Base-by-base conservation (phyloP, 306 rosid genomes). In the Cajanus cajan region DNA sequence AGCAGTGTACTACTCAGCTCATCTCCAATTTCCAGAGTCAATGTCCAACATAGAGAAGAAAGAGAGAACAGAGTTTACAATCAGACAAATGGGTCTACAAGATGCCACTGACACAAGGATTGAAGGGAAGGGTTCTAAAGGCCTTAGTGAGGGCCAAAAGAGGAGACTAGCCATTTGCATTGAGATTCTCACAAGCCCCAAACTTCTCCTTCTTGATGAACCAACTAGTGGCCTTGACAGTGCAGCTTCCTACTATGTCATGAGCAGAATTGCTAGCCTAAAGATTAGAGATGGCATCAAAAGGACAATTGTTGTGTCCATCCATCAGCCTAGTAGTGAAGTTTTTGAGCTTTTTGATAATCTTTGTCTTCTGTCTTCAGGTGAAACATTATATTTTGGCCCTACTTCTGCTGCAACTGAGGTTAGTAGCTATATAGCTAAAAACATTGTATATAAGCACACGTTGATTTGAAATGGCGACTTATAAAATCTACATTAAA, bases 321-420 rank as follows among this genome's bases (percentile, higher is more conserved):
- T 88, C 25, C 94, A 90, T 84, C 94, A 86, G 11, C 94, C 91
- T 7, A 88, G 89, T 47, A 77, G 82, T 75, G 89, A 88, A 52
- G 81, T 86, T 8, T 86, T 82, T 33, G 64, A 84, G 52, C 89
- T 90, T n/a, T 88, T 90, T 45, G 76, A 76, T 45, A 68, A 58
- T 54, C 77, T 78, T 8, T 78, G 82, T 25, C 76, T 78, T 41
- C 37, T 78, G 36, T 78, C 82, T 54, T 78, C 44, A 1, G 76
- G 82, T 25, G 15, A 78, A n/a, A 40, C 58, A 6, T 68, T 78
- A 0, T 78, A 67, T 18, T 78, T 78, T 67, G 82, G 82, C 47
- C 68, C 82, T 16, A 34, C 45, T 25, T 68, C 82, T 78, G 59
- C 21, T 9, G 76, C 71, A 68, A 68, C 11, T 4, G 11, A 78